Conservation (phyloP, 257 asterid species). For the Phtheirospermum japonicum region DNA sequence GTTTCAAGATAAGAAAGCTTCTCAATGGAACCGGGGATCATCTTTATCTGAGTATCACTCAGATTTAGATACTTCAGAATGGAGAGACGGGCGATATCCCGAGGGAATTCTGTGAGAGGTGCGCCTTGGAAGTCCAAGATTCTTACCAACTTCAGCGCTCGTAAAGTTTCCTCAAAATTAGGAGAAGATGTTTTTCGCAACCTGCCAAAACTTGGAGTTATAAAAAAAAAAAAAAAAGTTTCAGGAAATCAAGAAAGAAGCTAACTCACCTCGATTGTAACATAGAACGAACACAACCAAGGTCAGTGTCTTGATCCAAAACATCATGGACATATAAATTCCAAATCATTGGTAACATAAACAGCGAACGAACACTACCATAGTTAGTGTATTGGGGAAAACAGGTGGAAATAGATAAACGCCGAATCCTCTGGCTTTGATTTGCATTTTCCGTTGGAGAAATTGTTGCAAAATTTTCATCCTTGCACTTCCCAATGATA, state of each 20-base stretch:
- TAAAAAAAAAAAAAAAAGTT: too few species aligned
- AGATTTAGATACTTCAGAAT: constrained; percentile 40
- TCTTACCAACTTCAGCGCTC: constrained; percentile 24
- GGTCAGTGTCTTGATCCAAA: too few species aligned
- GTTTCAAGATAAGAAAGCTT: constrained; percentile 36
- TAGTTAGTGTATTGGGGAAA: not conserved
- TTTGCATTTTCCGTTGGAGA: constrained; percentile 13
- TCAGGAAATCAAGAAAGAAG: not conserved
- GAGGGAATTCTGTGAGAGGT: constrained; percentile 30
- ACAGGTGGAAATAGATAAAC: constrained; percentile 30
- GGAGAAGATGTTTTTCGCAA: not conserved
- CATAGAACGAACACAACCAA: too few species aligned
- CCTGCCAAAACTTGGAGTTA: constrained; percentile 17
- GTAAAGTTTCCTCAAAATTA: constrained; percentile 9
- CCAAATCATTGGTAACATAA: too few species aligned
- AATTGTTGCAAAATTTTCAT: constrained; percentile 35
- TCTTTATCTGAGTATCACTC: constrained; percentile 24
- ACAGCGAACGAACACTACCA: constrained; percentile 32
- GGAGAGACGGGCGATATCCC: constrained; percentile 30
- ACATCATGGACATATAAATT: too few species aligned
- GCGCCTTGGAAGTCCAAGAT: constrained; percentile 36
- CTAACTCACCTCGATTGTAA: constrained; percentile 26
- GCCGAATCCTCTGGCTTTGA: constrained; percentile 19
- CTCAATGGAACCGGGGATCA: constrained; percentile 30
- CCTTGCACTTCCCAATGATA: constrained; percentile 31